These are phyloP conservation scores for Wallacemonas sp. DNA, from an alignment of 208 protist species.

Conservation along the genomic window DNA sequence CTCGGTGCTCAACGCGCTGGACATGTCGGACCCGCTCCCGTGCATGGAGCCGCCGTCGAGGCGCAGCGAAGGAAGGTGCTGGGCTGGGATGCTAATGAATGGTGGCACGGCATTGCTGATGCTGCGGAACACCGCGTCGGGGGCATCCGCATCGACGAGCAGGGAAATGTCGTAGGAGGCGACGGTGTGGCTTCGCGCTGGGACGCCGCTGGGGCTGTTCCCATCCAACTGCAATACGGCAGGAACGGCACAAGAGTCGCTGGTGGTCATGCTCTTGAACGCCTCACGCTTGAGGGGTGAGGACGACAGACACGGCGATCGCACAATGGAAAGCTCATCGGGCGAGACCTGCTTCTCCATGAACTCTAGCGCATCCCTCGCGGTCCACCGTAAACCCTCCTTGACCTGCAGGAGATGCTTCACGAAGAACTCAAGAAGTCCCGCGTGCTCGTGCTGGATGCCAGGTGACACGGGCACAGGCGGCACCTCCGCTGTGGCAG, in stretches of 20 bases:
- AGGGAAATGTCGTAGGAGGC: neutral
- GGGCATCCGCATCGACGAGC: neutral
- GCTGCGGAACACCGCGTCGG: neutral
- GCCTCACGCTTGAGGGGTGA: neutral
- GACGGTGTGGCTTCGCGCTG: neutral
- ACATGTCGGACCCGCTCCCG: no score
- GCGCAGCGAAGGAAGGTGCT: neutral
- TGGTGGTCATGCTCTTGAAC: neutral
- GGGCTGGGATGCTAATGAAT: no score
- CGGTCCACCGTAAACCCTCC: neutral
- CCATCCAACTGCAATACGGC: neutral
- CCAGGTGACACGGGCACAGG: neutral
- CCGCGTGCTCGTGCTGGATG: no score
- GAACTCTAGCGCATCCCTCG: neutral
- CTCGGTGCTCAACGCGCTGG: no score
- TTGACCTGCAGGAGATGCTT: neutral
- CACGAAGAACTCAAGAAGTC: neutral
- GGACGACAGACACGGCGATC: no score
- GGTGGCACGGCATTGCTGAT: neutral
- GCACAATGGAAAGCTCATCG: no score
- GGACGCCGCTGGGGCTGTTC: no score
- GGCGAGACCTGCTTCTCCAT: no score
- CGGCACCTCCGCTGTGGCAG: neutral
- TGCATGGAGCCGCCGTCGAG: no score
- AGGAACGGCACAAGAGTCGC: neutral